phyloP scores from a whole-genome alignment of 108 stramenopile genomes.

The Fistulifera pelliculosa region DNA sequence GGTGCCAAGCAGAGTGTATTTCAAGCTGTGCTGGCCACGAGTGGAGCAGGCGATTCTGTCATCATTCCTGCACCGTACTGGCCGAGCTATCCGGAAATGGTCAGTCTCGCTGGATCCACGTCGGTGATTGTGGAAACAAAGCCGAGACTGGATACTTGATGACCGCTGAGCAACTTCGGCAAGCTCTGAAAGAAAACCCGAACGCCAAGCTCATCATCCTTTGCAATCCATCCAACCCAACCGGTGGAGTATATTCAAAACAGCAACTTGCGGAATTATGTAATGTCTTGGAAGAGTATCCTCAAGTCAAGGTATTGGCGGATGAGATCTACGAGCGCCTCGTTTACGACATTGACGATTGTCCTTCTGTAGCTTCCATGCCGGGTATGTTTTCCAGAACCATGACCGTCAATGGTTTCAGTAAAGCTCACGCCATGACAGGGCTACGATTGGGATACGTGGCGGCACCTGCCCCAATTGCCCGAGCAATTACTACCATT shows the following conservation, averaged over 20 bases:
- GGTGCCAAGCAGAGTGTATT: conserved; percentile 95
- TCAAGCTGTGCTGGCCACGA: conserved; percentile 82
- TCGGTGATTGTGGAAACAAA: conserved; percentile 82
- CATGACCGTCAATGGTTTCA: conserved; percentile 91
- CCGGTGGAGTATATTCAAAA: conserved; percentile 70
- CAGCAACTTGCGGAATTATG: conserved; percentile 56
- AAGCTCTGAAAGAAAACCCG: conserved; percentile 42
- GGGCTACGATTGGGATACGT: conserved; percentile 90
- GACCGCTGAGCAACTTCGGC: conserved; percentile 57
- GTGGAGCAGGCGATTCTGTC: conserved; percentile 84
- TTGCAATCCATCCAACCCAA: conserved; percentile 97
- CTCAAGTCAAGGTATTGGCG: conserved; percentile 69
- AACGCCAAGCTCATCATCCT: conserved; percentile 81
- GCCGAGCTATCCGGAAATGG: conserved; percentile 97
- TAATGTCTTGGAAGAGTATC: conserved; percentile 54
- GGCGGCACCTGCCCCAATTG: conserved; percentile 59
- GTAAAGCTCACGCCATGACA: conserved; percentile 96
- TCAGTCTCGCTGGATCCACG: conserved; percentile 69
- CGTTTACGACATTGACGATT: conserved; percentile 70
- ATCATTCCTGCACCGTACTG: conserved; percentile 94
- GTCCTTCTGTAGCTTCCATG: conserved; percentile 75
- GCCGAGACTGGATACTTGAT: conserved; percentile 78
- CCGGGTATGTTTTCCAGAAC: conserved; percentile 80
- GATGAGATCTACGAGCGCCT: conserved; percentile 98
- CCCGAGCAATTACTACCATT: conserved; percentile 69